A percentile compares a stretch with the other conserved stretches of the same genome.
Evolutionary conservation across 345 rosid genomes (phyloP).

Genomic region (Ailanthus altissimus): DNA sequence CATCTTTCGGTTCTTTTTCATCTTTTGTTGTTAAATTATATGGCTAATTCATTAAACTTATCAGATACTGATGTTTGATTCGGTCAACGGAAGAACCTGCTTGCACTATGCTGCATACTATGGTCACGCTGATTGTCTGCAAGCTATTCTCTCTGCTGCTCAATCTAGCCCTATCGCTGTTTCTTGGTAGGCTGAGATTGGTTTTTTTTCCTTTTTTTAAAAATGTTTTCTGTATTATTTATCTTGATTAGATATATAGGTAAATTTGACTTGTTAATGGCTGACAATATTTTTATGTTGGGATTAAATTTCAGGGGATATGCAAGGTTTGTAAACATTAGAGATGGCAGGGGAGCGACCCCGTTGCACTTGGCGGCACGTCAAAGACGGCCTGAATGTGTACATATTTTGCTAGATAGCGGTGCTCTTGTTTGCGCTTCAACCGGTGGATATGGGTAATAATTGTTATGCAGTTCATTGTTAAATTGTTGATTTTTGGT

Average conservation of each 20-base stretch:
- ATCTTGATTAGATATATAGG: background rate
- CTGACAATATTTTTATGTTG: background rate
- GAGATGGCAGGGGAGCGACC: conserved; percentile 92
- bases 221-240: no score
- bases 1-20: background rate
- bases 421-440: conserved; percentile 98
- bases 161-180: conserved; percentile 78
- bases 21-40: background rate
- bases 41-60: conserved; percentile 9
- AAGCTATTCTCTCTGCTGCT: conserved; percentile 78
- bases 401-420: conserved; percentile 71
- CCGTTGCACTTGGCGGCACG: conserved; percentile 95
- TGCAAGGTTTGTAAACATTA: conserved; percentile 85
- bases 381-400: conserved; percentile 84
- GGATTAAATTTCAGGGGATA: conserved; percentile 67
- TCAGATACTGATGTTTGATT: conserved; percentile 95
- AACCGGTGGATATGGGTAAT: conserved; percentile 90
- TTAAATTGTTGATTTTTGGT: background rate
- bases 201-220: background rate
- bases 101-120: conserved; percentile 94
- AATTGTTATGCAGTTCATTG: conserved; percentile 7
- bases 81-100: conserved; percentile 82
- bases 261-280: conserved; percentile 4
- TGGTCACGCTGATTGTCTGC: conserved; percentile 81
- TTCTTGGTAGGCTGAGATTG: conserved; percentile 57